Conservation (phyloP, 306 rosid species). For the Fragaria iinumae region DNA sequence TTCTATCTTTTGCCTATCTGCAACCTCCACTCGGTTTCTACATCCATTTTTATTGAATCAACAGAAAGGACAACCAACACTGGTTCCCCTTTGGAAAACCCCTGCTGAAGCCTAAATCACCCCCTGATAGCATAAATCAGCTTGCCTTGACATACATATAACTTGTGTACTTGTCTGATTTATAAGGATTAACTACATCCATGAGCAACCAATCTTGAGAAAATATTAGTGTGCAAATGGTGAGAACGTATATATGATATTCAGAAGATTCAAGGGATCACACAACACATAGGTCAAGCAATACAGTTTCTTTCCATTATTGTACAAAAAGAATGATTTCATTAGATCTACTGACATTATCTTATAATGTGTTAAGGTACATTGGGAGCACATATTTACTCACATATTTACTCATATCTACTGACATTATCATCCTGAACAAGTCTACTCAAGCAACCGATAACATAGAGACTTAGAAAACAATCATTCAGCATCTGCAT, state of each 20-base stretch:
- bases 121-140: not conserved
- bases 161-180: not conserved
- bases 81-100: not conserved
- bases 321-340: not conserved
- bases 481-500: too few relatives aligned
- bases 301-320: not conserved
- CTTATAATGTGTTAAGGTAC: not conserved
- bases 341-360: not conserved
- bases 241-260: not conserved
- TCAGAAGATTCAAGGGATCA: not conserved
- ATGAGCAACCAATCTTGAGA: not conserved
- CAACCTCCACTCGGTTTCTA: not conserved
- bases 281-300: too few relatives aligned
- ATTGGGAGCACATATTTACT: too few relatives aligned
- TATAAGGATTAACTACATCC: not conserved
- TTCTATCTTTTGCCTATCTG: not conserved
- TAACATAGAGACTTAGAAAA: too few relatives aligned
- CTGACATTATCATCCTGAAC: not conserved
- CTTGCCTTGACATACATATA: not conserved
- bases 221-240: not conserved
- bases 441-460: too few relatives aligned
- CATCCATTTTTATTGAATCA: not conserved
- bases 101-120: not conserved
- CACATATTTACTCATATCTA: not conserved
- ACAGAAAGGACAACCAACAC: not conserved